phyloP scores from a whole-genome alignment of 306 rosid species.

The Boehmeria nivea region DNA sequence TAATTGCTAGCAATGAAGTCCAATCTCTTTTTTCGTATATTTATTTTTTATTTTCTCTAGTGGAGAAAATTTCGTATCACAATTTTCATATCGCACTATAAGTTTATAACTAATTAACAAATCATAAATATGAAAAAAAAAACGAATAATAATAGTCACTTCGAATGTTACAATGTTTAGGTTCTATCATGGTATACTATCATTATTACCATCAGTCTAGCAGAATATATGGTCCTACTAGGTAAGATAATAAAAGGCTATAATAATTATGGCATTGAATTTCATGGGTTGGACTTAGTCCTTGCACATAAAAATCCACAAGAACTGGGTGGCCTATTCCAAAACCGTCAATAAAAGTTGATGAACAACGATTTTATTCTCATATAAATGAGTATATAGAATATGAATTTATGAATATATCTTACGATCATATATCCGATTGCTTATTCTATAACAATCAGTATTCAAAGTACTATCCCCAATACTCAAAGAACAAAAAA shows the following conservation, averaged over 20 bases:
- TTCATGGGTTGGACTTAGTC: background rate
- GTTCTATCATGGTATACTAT: background rate
- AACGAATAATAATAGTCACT: background rate
- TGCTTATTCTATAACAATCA: background rate
- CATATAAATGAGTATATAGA: background rate
- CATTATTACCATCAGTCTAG: background rate
- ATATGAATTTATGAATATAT: background rate
- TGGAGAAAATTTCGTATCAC: too few relatives aligned
- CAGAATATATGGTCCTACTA: slow-evolving; percentile 1
- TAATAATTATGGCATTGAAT: background rate
- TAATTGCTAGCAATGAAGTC: background rate
- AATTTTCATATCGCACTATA: too few relatives aligned
- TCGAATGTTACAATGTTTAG: background rate
- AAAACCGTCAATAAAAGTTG: background rate
- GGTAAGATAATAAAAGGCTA: background rate
- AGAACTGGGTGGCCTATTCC: slow-evolving; percentile 15
- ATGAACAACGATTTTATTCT: background rate
- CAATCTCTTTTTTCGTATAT: too few relatives aligned
- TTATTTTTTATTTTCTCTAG: too few relatives aligned
- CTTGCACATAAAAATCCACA: background rate
- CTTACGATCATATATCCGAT: background rate
- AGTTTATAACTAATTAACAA: too few relatives aligned
- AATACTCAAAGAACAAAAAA: background rate
- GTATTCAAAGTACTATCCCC: background rate
- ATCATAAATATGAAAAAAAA: background rate